Percentiles rank a stretch among this genome's conserved stretches.
These are phyloP conservation scores for Marasmius oreades DNA, from an alignment of 1,284 basidiomycete genomes.

Conservation along the genomic window DNA sequence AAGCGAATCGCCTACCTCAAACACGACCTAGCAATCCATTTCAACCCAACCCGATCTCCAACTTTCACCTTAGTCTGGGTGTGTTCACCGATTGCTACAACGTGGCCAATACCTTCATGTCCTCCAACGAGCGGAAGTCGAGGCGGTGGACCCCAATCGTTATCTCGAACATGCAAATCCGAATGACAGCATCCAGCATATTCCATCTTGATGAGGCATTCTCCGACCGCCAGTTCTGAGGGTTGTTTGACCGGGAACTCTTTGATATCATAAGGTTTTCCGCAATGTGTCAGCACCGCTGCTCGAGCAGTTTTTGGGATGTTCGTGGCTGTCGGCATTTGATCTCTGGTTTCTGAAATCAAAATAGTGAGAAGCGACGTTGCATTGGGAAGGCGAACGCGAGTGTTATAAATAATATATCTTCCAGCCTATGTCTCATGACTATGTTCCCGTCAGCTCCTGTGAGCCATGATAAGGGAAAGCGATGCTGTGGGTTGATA, in stretches of 20 bases:
- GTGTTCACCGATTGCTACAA: conserved; percentile 67
- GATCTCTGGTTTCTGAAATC: not conserved
- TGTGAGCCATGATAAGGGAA: no score
- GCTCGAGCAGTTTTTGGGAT: conserved; percentile 48
- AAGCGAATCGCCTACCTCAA: conserved; percentile 30
- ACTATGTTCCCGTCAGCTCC: no score
- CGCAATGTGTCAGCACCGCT: conserved; percentile 40
- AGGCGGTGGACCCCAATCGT: conserved; percentile 49
- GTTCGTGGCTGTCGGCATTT: conserved; percentile 6
- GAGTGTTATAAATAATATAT: no score
- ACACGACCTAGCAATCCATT: conserved; percentile 67
- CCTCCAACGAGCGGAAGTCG: conserved; percentile 65
- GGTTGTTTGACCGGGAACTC: conserved; percentile 51
- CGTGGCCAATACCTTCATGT: conserved; percentile 58
- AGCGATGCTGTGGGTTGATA: no score
- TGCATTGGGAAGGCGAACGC: not conserved
- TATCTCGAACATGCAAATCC: conserved; percentile 57
- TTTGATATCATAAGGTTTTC: conserved; percentile 31
- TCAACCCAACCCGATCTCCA: conserved; percentile 72
- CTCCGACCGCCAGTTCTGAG: conserved; percentile 55
- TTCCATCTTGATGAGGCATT: conserved; percentile 66
- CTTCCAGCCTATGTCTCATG: no score
- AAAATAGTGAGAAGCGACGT: not conserved
- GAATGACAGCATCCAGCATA: conserved; percentile 67
- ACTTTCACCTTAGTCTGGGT: conserved; percentile 46